Evolutionary conservation across 495 filamentous ascomycete genomes (phyloP), one percentile per base, ranked within the genome.

Genomic region (Lichenothelia convexa): DNA sequence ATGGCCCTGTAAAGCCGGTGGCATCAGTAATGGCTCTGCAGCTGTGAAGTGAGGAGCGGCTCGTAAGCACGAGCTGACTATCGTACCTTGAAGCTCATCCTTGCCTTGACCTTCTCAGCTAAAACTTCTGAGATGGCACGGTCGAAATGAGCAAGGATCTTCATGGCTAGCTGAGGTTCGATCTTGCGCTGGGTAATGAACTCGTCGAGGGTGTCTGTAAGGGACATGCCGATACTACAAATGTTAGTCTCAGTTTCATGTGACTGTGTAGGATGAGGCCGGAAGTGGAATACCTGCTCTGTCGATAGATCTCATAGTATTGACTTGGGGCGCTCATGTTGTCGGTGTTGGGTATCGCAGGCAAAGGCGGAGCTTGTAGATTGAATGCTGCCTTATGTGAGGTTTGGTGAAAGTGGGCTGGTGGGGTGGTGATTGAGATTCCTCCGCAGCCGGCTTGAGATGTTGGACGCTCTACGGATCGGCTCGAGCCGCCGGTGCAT

Each of bases 101-200:
- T 73, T 18, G 83, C 70, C 60, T 89, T 91, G 45, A 95, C 86
- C 56, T 80, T 91, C 0, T 92, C 82, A 19, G 76, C 74, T 38
- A 99, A 60, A 2, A 91, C 76, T 47, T 93, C 81, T 9, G 89
- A 76, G 36, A 99, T 78, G 33, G 75, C 70, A 38, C 78, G 72
- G 55, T 99, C 91, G 58, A 93, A 95, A 59, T 89, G 83, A 34
- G 70, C 73, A 34, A 99, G 67, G 36, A 99, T 81, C 67, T 93
- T 93, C 83, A 94, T 94, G 21, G 91, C 91, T 24, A 95, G 73
- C 59, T 99, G 91, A 15, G 91, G 91, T 59, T 93, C 85, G 57
- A 99, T 94, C 27, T 79, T 76, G 40, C 82, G 78, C 38, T 81
- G 75, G 49, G 78, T 85, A 60, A 99, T 93, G 43, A 95, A 62